A percentile compares a stretch with the other conserved stretches of the same genome.
Evolutionary conservation across 805 yeast species (phyloP).

Genomic region (Sugiyamaella qingdaonensis): DNA sequence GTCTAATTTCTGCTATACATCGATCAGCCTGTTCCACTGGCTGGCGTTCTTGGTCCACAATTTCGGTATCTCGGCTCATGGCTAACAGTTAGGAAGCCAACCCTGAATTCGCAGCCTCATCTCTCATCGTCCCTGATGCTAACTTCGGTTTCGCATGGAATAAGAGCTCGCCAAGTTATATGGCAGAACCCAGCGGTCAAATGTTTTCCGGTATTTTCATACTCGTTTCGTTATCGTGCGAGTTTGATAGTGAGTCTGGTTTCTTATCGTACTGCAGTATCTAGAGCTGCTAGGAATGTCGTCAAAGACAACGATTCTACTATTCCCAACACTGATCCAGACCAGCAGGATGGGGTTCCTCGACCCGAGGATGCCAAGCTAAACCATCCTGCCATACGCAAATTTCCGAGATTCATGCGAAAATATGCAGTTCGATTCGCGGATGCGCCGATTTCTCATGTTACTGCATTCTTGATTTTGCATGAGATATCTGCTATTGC

Average conservation of each 20-base stretch:
- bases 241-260: no score
- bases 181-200: no score
- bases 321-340: background rate
- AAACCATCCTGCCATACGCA: conserved; percentile 31
- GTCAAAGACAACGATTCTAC: conserved; percentile 9
- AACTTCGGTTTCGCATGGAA: no score
- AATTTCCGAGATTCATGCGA: conserved; percentile 48
- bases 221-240: no score
- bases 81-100: no score
- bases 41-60: no score
- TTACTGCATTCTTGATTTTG: conserved; percentile 59
- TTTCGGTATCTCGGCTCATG: no score
- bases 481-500: conserved; percentile 74
- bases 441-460: conserved; percentile 55
- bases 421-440: conserved; percentile 49
- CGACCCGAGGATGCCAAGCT: background rate
- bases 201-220: no score
- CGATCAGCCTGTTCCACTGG: background rate
- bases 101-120: no score
- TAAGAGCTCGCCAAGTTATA: no score
- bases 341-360: background rate
- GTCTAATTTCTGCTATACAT: background rate
- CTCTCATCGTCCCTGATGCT: no score
- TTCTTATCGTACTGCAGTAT: conserved; percentile 14
- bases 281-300: conserved; percentile 28